Percentiles rank a stretch among this genome's conserved stretches.
These are phyloP conservation scores for Atractiella rhizophila DNA, from an alignment of 768 basidiomycete genomes.

Conservation along the genomic window DNA sequence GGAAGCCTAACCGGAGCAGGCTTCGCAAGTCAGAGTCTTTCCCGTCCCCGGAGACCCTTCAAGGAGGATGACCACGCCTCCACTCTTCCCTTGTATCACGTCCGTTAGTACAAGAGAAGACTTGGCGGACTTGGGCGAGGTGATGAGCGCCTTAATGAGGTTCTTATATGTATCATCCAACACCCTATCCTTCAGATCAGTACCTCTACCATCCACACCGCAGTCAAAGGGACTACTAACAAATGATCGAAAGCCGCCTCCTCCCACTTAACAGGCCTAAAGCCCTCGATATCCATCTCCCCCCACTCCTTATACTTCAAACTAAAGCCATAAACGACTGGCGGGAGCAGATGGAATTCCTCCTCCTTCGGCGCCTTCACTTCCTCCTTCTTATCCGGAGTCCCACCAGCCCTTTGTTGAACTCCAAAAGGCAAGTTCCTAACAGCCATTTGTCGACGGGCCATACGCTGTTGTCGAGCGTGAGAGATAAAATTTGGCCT, in stretches of 20 bases:
- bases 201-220: too few relatives aligned
- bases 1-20: slow-evolving; percentile 7
- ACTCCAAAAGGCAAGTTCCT: neutral
- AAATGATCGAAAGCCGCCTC: slow-evolving; percentile 1
- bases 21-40: slow-evolving; percentile 10
- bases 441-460: neutral
- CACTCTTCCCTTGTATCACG: slow-evolving; percentile 8
- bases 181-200: slow-evolving; percentile 1
- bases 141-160: slow-evolving; percentile 2
- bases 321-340: slow-evolving; percentile 2
- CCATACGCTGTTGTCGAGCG: too few relatives aligned
- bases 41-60: slow-evolving; percentile 5
- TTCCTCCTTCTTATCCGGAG: too few relatives aligned
- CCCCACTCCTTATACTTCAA: slow-evolving; percentile 5
- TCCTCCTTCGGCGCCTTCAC: neutral
- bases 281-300: neutral
- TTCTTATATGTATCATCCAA: neutral
- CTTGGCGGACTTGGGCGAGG: too few relatives aligned
- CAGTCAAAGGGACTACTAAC: neutral
- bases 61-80: slow-evolving; percentile 6
- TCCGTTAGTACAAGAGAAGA: too few relatives aligned
- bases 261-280: neutral
- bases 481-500: too few relatives aligned
- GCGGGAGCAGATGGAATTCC: slow-evolving; percentile 1
- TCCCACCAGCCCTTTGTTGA: too few relatives aligned